A percentile compares a stretch with the other conserved stretches of the same genome.
These are phyloP conservation scores for Allantophomopsis lycopodina DNA, from an alignment of 2,329 filamentous ascomycete genomes.

Conservation along the genomic window DNA sequence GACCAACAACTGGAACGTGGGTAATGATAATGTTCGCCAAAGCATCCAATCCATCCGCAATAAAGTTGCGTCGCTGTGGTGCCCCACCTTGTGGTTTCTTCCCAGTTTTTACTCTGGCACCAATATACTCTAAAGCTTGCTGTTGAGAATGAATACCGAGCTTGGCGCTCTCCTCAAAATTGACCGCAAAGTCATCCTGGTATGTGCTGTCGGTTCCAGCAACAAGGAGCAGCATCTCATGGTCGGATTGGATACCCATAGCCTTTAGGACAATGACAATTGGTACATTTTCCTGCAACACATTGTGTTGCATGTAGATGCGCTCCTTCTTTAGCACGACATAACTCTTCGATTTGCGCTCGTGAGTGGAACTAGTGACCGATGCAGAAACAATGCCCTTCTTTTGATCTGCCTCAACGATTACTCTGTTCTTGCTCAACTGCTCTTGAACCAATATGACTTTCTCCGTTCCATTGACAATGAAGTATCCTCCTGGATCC, in stretches of 20 bases:
- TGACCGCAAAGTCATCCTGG: slow-evolving; percentile 89
- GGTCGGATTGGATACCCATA: slow-evolving; percentile 84
- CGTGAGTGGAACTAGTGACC: slow-evolving; percentile 94
- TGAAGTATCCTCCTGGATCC: slow-evolving; percentile 95
- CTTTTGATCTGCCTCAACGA: slow-evolving; percentile 85
- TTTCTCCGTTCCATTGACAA: slow-evolving; percentile 95
- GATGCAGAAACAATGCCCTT: slow-evolving; percentile 92
- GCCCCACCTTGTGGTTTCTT: slow-evolving; percentile 36
- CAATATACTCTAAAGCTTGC: slow-evolving; percentile 88
- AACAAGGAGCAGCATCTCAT: slow-evolving; percentile 85
- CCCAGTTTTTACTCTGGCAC: slow-evolving; percentile 76
- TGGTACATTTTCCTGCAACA: slow-evolving; percentile 83
- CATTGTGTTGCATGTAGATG: slow-evolving; percentile 83
- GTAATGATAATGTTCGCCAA: slow-evolving; percentile 87
- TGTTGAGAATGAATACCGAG: slow-evolving; percentile 84
- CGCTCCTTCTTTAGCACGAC: slow-evolving; percentile 88
- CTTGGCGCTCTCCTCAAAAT: slow-evolving; percentile 84
- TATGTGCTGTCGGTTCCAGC: slow-evolving; percentile 78
- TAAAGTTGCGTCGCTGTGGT: slow-evolving; percentile 58
- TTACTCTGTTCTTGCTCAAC: slow-evolving; percentile 96
- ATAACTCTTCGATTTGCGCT: slow-evolving; percentile 96
- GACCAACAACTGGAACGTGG: slow-evolving; percentile 79
- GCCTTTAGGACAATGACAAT: slow-evolving; percentile 90
- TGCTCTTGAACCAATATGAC: slow-evolving; percentile 98
- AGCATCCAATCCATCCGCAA: slow-evolving; percentile 86